Base-by-base conservation (phyloP, 768 basidiomycete species). In the Suillus ampliporus region DNA sequence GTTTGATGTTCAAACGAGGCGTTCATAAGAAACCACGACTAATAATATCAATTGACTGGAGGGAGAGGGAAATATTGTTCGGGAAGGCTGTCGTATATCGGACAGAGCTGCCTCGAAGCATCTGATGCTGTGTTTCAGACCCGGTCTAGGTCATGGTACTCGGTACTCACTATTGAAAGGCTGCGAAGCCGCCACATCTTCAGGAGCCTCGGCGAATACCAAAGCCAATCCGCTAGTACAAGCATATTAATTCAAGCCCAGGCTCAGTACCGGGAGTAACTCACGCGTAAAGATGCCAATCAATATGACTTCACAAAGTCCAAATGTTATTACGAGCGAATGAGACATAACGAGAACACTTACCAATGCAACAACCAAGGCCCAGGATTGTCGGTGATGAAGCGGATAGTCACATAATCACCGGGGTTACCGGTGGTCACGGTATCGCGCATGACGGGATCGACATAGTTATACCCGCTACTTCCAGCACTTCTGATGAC, bases 351-450 rank as follows among this genome's bases (percentile, higher is more conserved):
- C 5, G 9, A 19, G 5, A 11, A 19, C 26, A 19, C 48, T 31
- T 50, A 50, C 48, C 48, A 50, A 15, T 50, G 48, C 17, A 31
- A 50, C 17, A 50, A 4, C 48, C 48, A 50, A 31, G 48, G 48
- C 17, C 48, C 48, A 28, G 48, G 48, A 8, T 50, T 50, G 28
- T 50, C 28, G 28, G 48, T 50, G 28, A 50, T 28, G 17, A 50
- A 50, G 17, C 48, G 48, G 28, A 50, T 28, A 6, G 48, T 50
- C 2, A 9, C 17, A 31, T 10, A 9, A 50, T 50, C 28, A 31
- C 48, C 48, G 5, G 5, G 9, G 28, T 6, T 50, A 9, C 48
- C 28, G 9, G 48, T 17, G 10, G 17, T 19, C 17, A 50, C 48
- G 17, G 46, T 47, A 47, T 47, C 46, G 13, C 46, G 46, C 23